Conservation (phyloP, 2,329 filamentous ascomycete species). For the Tetracladium maxilliforme region DNA sequence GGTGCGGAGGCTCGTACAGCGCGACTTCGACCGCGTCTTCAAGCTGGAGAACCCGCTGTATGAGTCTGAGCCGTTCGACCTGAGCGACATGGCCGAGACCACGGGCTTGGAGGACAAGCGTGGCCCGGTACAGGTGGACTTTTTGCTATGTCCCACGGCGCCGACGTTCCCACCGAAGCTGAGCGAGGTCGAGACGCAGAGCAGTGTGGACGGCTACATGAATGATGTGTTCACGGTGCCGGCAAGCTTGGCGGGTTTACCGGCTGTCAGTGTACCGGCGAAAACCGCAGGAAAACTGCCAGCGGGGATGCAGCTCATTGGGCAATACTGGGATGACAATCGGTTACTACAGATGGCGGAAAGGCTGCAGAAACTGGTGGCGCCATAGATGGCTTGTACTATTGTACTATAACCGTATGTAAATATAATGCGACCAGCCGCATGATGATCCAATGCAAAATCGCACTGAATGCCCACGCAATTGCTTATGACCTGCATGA, state of each 20-base stretch:
- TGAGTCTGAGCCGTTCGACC: slow-evolving; percentile 34
- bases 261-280: slow-evolving; percentile 72
- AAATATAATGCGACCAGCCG: too few species aligned
- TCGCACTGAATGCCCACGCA: too few species aligned
- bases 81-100: slow-evolving; percentile 42
- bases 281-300: slow-evolving; percentile 14
- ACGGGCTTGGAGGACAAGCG: slow-evolving; percentile 37
- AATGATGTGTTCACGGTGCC: slow-evolving; percentile 96
- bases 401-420: too few species aligned
- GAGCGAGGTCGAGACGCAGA: slow-evolving; percentile 36
- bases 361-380: slow-evolving; percentile 17
- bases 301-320: slow-evolving; percentile 60
- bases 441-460: too few species aligned
- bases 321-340: slow-evolving; percentile 67
- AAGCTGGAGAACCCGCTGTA: slow-evolving; percentile 51
- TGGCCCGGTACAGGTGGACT: slow-evolving; percentile 57
- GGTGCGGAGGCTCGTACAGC: slow-evolving; percentile 67
- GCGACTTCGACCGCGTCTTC: slow-evolving; percentile 77
- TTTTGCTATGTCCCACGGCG: slow-evolving; percentile 77
- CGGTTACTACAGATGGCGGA: slow-evolving; percentile 44
- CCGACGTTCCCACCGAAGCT: slow-evolving; percentile 58
- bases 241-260: slow-evolving; percentile 80
- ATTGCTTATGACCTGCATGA: too few species aligned
- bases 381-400: too few species aligned
- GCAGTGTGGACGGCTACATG: slow-evolving; percentile 62